phyloP scores from a whole-genome alignment of 108 stramenopile species.

The Mayamaea pseudoterrestris region DNA sequence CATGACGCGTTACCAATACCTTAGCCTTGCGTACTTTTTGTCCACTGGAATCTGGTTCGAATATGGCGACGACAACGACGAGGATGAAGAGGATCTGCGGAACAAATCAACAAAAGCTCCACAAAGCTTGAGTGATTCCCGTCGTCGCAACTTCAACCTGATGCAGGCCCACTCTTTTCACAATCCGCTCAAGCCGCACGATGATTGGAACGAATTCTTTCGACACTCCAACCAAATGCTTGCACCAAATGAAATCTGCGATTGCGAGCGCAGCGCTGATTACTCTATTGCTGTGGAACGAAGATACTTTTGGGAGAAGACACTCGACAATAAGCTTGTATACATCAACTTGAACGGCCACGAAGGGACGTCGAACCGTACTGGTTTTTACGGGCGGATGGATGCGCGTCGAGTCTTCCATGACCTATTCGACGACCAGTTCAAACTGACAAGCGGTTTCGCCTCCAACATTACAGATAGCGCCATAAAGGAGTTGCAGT shows the following conservation, averaged over 20 bases:
- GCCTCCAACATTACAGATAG: too few relatives aligned
- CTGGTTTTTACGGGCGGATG: constrained; percentile 1
- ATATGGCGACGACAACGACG: background rate
- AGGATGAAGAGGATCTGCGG: background rate
- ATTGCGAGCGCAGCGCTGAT: constrained; percentile 14
- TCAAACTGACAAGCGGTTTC: too few relatives aligned
- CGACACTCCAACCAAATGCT: constrained; percentile 17
- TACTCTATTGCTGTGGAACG: background rate
- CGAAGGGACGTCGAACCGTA: background rate
- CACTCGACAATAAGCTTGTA: constrained; percentile 4
- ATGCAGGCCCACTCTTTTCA: constrained; percentile 6
- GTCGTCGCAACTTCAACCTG: constrained; percentile 9
- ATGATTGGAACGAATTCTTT: constrained; percentile 22
- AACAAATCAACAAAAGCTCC: too few relatives aligned
- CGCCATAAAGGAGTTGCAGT: too few relatives aligned
- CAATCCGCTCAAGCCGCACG: background rate
- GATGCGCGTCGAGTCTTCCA: background rate
- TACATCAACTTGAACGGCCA: constrained; percentile 7
- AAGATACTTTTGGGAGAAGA: constrained; percentile 1
- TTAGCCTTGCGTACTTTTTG: constrained; percentile 17
- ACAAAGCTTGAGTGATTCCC: too few relatives aligned
- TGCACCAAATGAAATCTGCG: constrained; percentile 15
- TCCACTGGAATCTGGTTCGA: constrained; percentile 12
- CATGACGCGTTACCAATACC: constrained; percentile 28
- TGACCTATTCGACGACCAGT: too few relatives aligned